Evolutionary conservation across 805 yeast species (phyloP).

Genomic region (Starmerella floricola): DNA sequence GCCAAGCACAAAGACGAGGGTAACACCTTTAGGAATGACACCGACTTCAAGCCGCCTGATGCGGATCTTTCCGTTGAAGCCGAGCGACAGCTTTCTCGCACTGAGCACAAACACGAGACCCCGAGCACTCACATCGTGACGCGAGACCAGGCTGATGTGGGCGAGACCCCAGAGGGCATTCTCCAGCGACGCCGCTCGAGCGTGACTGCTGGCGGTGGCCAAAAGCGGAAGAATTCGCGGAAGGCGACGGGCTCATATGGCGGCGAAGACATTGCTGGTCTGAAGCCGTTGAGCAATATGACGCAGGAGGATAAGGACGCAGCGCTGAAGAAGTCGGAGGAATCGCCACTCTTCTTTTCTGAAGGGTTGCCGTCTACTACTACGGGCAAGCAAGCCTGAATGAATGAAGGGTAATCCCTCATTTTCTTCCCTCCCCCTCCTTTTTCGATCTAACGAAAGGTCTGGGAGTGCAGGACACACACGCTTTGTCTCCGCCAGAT

Average conservation of each 20-base stretch:
- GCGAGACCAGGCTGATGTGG: conserved; percentile 2
- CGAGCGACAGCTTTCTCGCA: conserved; percentile 13
- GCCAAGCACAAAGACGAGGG: conserved; percentile 5
- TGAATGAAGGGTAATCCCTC: not conserved
- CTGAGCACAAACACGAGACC: conserved; percentile 12
- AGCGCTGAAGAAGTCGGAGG: conserved; percentile 3
- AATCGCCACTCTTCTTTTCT: conserved; percentile 6
- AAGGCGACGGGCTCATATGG: conserved; percentile 17
- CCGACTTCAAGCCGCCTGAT: conserved; percentile 7
- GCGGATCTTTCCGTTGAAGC: conserved; percentile 11
- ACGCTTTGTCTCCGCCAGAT: no score
- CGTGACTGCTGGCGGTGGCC: conserved; percentile 3
- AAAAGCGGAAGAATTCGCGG: conserved; percentile 6
- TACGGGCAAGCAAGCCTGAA: not conserved
- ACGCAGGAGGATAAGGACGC: conserved; percentile 2
- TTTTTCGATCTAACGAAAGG: not conserved
- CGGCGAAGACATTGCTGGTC: conserved; percentile 3
- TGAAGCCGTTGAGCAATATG: conserved; percentile 13
- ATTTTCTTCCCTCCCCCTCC: not conserved
- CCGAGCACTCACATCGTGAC: conserved; percentile 3
- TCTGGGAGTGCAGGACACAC: no score
- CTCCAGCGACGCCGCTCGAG: conserved; percentile 13
- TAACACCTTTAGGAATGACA: conserved; percentile 6
- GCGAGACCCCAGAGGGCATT: not conserved
- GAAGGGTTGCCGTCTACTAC: conserved; percentile 5